Conservation (phyloP, 306 rosid genomes). For the Trifolium pratense region DNA sequence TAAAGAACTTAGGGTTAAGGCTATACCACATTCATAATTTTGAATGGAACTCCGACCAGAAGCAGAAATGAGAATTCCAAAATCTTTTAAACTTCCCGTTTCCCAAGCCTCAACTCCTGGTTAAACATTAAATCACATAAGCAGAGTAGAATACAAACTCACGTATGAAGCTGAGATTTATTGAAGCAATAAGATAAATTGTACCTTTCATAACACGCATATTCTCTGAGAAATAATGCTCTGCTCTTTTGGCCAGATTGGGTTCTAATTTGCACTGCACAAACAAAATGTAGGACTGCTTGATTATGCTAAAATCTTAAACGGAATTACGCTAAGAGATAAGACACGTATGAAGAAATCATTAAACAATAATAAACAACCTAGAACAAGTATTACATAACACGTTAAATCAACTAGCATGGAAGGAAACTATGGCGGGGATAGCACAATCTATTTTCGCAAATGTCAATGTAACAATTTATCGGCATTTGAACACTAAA, state of each 20-base stretch:
- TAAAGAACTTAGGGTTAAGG: conserved; percentile 33
- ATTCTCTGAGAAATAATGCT: conserved; percentile 92
- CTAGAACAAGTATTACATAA: conserved; percentile 25
- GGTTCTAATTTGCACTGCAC: conserved; percentile 66
- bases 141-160: conserved; percentile 25
- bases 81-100: conserved; percentile 68
- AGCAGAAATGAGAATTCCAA: conserved; percentile 78
- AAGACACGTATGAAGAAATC: conserved; percentile 28
- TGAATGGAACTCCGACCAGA: conserved; percentile 92
- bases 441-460: not conserved
- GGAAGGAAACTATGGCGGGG: conserved; percentile 20
- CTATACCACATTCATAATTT: conserved; percentile 91
- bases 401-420: conserved; percentile 12
- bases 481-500: conserved; percentile 13
- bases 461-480: conserved; percentile 9
- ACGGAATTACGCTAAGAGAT: conserved; percentile 16
- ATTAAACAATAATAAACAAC: conserved; percentile 31
- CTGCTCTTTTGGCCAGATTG: conserved; percentile 78
- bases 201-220: conserved; percentile 81
- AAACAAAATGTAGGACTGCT: conserved; percentile 16
- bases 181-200: conserved; percentile 19
- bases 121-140: conserved; percentile 33
- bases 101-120: conserved; percentile 93
- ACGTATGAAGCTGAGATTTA: conserved; percentile 20
- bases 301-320: conserved; percentile 36